A percentile compares a stretch with the other conserved stretches of the same genome.
phyloP scores from a whole-genome alignment of 306 rosid genomes.

The Alnus glutinosa region DNA sequence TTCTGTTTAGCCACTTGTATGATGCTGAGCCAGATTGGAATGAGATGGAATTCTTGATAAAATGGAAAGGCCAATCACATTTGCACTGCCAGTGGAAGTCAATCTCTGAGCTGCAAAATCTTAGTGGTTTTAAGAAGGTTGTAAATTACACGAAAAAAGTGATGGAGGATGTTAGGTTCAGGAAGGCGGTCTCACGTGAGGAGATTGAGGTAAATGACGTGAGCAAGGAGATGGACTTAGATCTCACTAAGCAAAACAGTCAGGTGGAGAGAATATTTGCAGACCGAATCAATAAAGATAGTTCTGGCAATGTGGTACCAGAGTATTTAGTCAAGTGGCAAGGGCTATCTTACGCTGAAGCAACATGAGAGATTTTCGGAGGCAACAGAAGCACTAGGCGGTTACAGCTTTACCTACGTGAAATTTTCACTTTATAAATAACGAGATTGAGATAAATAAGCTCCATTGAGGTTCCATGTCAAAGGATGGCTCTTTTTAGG shows the following conservation, averaged over 20 bases:
- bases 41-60: conserved; percentile 81
- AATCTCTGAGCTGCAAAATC: conserved; percentile 88
- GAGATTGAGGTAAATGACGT: conserved; percentile 99
- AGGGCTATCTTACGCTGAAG: conserved; percentile 98
- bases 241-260: conserved; percentile 95
- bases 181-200: conserved; percentile 81
- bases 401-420: too few relatives aligned
- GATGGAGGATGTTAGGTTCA: conserved; percentile 75
- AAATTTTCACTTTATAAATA: too few relatives aligned
- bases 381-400: too few relatives aligned
- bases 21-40: conserved; percentile 86
- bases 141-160: conserved; percentile 88
- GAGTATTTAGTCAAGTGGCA: conserved; percentile 99
- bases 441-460: too few relatives aligned
- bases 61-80: conserved; percentile 99
- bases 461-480: too few relatives aligned
- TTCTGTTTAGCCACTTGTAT: conserved; percentile 75
- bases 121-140: conserved; percentile 97
- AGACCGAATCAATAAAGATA: conserved; percentile 83
- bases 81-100: conserved; percentile 98
- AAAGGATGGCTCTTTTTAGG: too few relatives aligned
- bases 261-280: conserved; percentile 98
- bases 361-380: too few relatives aligned
- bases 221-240: conserved; percentile 99
- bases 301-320: conserved; percentile 68